A percentile compares a stretch with the other conserved stretches of the same genome.
Evolutionary conservation across 1,284 basidiomycete genomes (phyloP).

Genomic region (Ustilago curta): DNA sequence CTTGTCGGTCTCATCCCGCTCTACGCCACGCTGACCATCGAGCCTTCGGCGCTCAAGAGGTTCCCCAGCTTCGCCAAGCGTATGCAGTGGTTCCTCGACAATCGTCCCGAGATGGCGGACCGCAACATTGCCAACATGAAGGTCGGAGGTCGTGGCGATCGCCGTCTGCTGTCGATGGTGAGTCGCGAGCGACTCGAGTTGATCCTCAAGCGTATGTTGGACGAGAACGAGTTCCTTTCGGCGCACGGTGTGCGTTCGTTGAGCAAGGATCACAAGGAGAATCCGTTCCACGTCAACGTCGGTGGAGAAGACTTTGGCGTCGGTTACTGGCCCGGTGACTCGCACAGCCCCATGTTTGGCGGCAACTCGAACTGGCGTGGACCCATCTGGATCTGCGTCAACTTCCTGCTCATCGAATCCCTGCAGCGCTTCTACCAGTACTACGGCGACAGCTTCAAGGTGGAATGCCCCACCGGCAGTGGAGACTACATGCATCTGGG

Average conservation of each 20-base stretch:
- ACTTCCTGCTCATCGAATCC: conserved; percentile 87
- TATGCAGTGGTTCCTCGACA: conserved; percentile 97
- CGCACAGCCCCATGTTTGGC: conserved; percentile 96
- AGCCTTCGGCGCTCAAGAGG: conserved; percentile 86
- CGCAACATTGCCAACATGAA: conserved; percentile 96
- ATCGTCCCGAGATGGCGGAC: conserved; percentile 84
- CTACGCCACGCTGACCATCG: conserved; percentile 92
- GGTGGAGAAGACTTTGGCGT: conserved; percentile 91
- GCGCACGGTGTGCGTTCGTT: conserved; percentile 94
- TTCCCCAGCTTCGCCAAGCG: conserved; percentile 98
- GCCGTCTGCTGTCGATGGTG: conserved; percentile 87
- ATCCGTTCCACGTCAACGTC: conserved; percentile 94
- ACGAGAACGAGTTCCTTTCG: conserved; percentile 86
- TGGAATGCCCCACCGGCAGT: conserved; percentile 94
- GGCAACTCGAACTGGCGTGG: conserved; percentile 92
- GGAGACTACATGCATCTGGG: conserved; percentile 94
- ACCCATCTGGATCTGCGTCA: conserved; percentile 89
- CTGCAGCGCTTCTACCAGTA: conserved; percentile 87
- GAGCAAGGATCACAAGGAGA: conserved; percentile 82
- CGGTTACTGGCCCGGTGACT: conserved; percentile 97
- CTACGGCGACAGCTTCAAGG: conserved; percentile 69
- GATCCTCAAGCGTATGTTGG: conserved; percentile 95
- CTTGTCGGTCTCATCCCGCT: conserved; percentile 95
- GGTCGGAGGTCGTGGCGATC: conserved; percentile 75
- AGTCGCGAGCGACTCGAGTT: conserved; percentile 87